phyloP scores from a whole-genome alignment of 257 asterid genomes.

The Mitragyna speciosa region DNA sequence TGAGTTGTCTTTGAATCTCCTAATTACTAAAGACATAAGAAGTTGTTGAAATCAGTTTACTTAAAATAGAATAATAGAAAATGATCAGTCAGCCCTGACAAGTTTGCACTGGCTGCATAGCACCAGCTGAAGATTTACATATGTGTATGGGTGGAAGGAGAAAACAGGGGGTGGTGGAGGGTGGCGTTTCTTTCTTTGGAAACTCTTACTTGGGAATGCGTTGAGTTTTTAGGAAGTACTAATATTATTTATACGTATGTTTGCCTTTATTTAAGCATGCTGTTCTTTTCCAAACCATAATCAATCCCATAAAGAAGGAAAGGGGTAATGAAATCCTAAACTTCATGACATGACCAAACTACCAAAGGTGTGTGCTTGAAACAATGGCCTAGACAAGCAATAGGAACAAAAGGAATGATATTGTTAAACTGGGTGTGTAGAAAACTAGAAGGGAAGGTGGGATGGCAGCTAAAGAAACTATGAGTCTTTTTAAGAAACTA shows the following conservation, averaged over 20 bases:
- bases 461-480: background rate
- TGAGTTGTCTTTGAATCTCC: background rate
- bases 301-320: background rate
- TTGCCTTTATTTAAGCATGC: too few relatives aligned
- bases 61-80: background rate
- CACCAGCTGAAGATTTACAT: background rate
- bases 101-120: constrained; percentile 6
- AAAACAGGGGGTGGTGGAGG: background rate
- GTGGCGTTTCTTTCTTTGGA: background rate
- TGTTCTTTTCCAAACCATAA: background rate
- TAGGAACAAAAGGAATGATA: background rate
- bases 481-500: background rate
- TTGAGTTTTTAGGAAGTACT: background rate
- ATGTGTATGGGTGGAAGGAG: background rate
- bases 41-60: background rate
- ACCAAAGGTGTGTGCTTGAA: background rate
- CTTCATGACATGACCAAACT: background rate
- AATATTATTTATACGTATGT: background rate
- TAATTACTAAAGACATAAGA: background rate
- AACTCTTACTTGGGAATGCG: background rate
- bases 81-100: background rate
- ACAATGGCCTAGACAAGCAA: background rate
- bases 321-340: background rate
- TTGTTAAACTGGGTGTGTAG: background rate
- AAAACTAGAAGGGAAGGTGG: background rate